A percentile compares a stretch with the other conserved stretches of the same genome.
Conservation (phyloP, 1,284 basidiomycete genomes). For the Marasmius fiardii region DNA sequence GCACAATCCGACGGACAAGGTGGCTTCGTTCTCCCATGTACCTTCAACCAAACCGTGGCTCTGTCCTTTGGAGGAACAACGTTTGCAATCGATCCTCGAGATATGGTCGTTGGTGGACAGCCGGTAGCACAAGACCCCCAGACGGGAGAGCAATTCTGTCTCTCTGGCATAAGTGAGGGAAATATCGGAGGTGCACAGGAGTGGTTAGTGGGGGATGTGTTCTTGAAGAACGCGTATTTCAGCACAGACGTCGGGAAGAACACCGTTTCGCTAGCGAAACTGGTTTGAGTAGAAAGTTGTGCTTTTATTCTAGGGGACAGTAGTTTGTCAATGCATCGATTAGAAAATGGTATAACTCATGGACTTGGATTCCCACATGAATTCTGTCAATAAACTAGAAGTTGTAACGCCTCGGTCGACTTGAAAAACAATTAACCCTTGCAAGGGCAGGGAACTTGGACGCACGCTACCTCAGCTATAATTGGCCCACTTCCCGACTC, state of each 20-base stretch:
- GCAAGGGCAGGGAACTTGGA: no score
- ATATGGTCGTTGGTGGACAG: constrained; percentile 52
- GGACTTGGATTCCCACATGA: no score
- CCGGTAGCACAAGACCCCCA: constrained; percentile 52
- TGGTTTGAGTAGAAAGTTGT: constrained; percentile 28
- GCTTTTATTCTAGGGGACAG: neutral
- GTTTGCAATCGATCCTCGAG: constrained; percentile 67
- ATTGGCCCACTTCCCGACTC: no score
- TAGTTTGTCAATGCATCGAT: no score
- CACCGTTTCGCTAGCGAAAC: constrained; percentile 65
- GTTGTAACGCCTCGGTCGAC: no score
- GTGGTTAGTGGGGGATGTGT: constrained; percentile 78
- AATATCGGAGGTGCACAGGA: constrained; percentile 57
- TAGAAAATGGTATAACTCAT: no score
- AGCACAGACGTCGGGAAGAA: constrained; percentile 70
- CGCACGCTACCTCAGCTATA: no score
- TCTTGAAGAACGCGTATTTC: constrained; percentile 80
- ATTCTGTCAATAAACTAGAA: no score
- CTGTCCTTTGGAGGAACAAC: constrained; percentile 62
- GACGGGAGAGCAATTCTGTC: constrained; percentile 55
- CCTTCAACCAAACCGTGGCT: constrained; percentile 58
- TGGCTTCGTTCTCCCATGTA: constrained; percentile 79
- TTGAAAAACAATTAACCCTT: no score
- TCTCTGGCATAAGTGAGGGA: constrained; percentile 72
- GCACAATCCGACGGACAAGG: constrained; percentile 58